Evolutionary conservation across 768 basidiomycete genomes (phyloP).

Genomic region (Amanita rimosa): DNA sequence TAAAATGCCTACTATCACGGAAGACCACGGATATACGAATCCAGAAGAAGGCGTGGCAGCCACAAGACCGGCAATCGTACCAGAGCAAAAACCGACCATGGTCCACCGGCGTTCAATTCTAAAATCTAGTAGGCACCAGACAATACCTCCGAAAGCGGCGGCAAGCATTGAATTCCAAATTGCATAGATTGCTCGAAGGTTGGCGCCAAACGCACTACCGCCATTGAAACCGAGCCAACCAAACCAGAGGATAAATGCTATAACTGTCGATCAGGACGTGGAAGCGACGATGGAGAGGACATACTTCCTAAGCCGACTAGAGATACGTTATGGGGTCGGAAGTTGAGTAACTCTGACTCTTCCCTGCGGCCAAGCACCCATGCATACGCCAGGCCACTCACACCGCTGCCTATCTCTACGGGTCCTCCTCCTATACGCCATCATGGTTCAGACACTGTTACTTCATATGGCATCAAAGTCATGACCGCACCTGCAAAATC

Average conservation of each 20-base stretch:
- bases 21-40: conserved; percentile 66
- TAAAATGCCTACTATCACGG: conserved; percentile 65
- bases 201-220: conserved; percentile 80
- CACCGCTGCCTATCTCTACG: conserved; percentile 80
- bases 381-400: conserved; percentile 76
- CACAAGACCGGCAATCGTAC: conserved; percentile 81
- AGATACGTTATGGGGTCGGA: conserved; percentile 83
- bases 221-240: conserved; percentile 90
- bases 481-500: conserved; percentile 69
- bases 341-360: conserved; percentile 62
- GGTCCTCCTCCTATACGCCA: conserved; percentile 59
- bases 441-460: not conserved
- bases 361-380: conserved; percentile 79
- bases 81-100: conserved; percentile 91
- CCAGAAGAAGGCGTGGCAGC: conserved; percentile 86
- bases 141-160: conserved; percentile 70
- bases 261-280: not conserved
- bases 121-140: conserved; percentile 78
- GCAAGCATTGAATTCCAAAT: conserved; percentile 86
- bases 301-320: conserved; percentile 68
- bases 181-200: conserved; percentile 76
- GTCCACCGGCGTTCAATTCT: conserved; percentile 73
- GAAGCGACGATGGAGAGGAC: conserved; percentile 8
- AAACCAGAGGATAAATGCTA: conserved; percentile 74
- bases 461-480: not conserved